A percentile compares a stretch with the other conserved stretches of the same genome.
These are phyloP conservation scores for Pleomassaria siparia DNA, from an alignment of 2,329 filamentous ascomycete species.

Conservation along the genomic window DNA sequence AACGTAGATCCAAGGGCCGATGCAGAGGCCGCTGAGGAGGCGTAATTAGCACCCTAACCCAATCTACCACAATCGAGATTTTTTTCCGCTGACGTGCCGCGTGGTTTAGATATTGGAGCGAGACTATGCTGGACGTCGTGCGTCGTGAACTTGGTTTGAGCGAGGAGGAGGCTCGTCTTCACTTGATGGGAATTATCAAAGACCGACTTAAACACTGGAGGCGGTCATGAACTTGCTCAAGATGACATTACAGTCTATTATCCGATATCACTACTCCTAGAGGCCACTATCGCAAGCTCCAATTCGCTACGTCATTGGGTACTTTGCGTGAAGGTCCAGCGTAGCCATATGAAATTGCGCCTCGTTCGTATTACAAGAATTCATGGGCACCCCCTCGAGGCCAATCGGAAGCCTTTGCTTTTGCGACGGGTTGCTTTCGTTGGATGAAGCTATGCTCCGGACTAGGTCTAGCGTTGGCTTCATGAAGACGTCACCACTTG, in stretches of 20 bases:
- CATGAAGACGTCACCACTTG: not conserved
- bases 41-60: not conserved
- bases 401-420: not conserved
- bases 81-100: not conserved
- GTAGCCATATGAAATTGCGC: too few species aligned
- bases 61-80: not conserved
- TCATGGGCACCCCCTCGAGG: too few species aligned
- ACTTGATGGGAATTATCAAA: not conserved
- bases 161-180: not conserved
- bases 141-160: not conserved
- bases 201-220: not conserved
- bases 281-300: not conserved
- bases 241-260: too few species aligned
- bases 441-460: not conserved
- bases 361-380: too few species aligned
- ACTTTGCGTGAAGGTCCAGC: too few species aligned
- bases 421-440: not conserved
- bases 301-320: too few species aligned
- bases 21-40: slow-evolving; percentile 13
- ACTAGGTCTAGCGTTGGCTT: not conserved
- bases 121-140: not conserved
- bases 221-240: too few species aligned
- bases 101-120: not conserved
- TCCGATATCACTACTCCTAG: too few species aligned
- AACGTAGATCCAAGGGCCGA: slow-evolving; percentile 9